Percentiles rank a stretch among this genome's conserved stretches.
phyloP scores from a whole-genome alignment of 78 protist genomes.

The Dictyostelium intermedium region DNA sequence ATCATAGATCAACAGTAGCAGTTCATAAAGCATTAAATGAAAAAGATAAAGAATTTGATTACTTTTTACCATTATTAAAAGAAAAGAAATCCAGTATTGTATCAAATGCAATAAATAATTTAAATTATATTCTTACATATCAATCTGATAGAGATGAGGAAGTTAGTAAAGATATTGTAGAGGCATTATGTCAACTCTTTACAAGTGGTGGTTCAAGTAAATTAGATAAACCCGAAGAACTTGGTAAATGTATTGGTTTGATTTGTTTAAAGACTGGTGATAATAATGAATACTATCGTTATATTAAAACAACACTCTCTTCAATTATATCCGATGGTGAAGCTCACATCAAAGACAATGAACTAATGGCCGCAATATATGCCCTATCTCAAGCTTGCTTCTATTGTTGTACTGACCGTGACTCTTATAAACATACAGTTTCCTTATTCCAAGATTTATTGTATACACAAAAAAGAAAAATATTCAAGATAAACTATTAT shows the following conservation, averaged over 20 bases:
- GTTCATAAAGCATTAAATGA: slow-evolving; percentile 7
- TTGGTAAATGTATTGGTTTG: background rate
- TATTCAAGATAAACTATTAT: slow-evolving; percentile 27
- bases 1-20: slow-evolving; percentile 51
- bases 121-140: slow-evolving; percentile 9
- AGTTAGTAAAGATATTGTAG: background rate
- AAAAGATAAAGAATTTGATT: slow-evolving; percentile 1
- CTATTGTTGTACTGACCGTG: slow-evolving; percentile 14
- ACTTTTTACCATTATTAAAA: slow-evolving; percentile 39
- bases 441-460: slow-evolving; percentile 29
- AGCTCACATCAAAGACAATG: background rate
- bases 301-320: slow-evolving; percentile 17
- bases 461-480: slow-evolving; percentile 26
- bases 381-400: slow-evolving; percentile 40
- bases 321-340: slow-evolving; percentile 37
- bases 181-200: background rate
- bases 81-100: slow-evolving; percentile 39
- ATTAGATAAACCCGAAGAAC: background rate
- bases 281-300: background rate
- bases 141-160: slow-evolving; percentile 28
- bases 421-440: slow-evolving; percentile 46
- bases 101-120: slow-evolving; percentile 38
- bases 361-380: background rate
- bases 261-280: background rate
- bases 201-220: background rate